Base-by-base conservation (phyloP, 2,329 filamentous ascomycete genomes). In the Cladosporium sp. region DNA sequence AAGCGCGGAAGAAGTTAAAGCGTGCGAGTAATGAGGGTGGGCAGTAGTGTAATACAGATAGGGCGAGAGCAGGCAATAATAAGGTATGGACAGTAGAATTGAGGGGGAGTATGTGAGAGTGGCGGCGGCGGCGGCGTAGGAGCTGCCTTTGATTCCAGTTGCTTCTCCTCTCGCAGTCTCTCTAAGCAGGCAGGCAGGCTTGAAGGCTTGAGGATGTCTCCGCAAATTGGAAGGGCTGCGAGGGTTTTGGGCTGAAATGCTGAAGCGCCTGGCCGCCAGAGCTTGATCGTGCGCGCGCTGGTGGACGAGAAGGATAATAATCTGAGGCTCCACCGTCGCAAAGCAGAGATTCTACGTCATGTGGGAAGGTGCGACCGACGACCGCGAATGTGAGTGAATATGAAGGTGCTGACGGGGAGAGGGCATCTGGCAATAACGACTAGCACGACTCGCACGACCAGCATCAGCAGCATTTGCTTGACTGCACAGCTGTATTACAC, bases 131-230 rank as follows among this genome's bases (percentile, higher is more conserved):
- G 51, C 32, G 52, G 52, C 52, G 52, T 55, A n/a, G 28, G 52
- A 55, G 52, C 52, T 32, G 52, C 21, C 52, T 30, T 21, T 55
- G 47, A n/a, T 63, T 52, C 47, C 60, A 52, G 47, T 34, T 28
- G 60, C 49, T 63, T 63, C 60, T 54, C 47, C 60, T 51, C 60
- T 62, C 34, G 28, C 28, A 7, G 30, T 32, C 7, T 28, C 49
- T 34, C 32, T 38, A 47, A 44, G 44, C 59, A 60, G 41, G 59
- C 52, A 55, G 14, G 52, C 41, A 47, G n/a, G 41, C 41, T 47
- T 47, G 41, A 47, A 47, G 41, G 41, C 41, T 47, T 21, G 41
- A 47, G 34, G 41, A 47, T 24, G 52, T 55, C 26, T 55, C 52
- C 28, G 52, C 52, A 55, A 55, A 55, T 55, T 55, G 52, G 52